Evolutionary conservation across 1,284 basidiomycete species (phyloP), one percentile per base, ranked within the genome.

Genomic region (Cutaneotrichosporon mucoides): DNA sequence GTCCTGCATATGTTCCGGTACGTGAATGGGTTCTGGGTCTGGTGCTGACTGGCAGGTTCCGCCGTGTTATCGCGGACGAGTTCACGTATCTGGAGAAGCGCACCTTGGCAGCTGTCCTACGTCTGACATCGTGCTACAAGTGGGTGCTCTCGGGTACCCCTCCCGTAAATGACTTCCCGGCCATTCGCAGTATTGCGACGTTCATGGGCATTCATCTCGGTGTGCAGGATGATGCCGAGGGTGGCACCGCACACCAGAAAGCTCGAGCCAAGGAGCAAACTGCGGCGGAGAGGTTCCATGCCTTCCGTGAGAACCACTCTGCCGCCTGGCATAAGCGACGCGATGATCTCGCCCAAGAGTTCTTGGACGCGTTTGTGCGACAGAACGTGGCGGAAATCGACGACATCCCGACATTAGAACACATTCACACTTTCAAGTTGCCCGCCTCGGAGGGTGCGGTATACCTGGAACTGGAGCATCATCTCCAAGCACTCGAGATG

Each of bases 121-220:
- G 84, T 43, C 77, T 95, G 33, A 84, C 86, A 33, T 88, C 90
- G 0, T 86, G 88, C 59, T 84, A 89, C 62, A 88, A 87, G 57
- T 97, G 93, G 93, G 90, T 97, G 4, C 82, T 97, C n/a, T 97
- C 93, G 0, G 93, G 94, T 41, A 97, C 93, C 15, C 94, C 93
- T 2, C 93, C 93, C 0, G 88, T 92, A 52, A 88, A 90, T 62
- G 90, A 94, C 76, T 97, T 97, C 73, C 86, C 86, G 4, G 87
- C 92, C 6, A 80, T 97, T 66, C 93, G 52, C 51, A 78, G 77
- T 8, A 95, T 96, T 61, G 88, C 92, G 2, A 86, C 87, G 1
- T 88, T 94, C 76, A 80, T 96, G 61, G 85, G 87, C 65, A 80
- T 95, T 41, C 92, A 95, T 73, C 84, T 96, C 38, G 92, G 92